Evolutionary conservation across 2,329 filamentous ascomycete genomes (phyloP).

Genomic region (Aspergillus sp.): DNA sequence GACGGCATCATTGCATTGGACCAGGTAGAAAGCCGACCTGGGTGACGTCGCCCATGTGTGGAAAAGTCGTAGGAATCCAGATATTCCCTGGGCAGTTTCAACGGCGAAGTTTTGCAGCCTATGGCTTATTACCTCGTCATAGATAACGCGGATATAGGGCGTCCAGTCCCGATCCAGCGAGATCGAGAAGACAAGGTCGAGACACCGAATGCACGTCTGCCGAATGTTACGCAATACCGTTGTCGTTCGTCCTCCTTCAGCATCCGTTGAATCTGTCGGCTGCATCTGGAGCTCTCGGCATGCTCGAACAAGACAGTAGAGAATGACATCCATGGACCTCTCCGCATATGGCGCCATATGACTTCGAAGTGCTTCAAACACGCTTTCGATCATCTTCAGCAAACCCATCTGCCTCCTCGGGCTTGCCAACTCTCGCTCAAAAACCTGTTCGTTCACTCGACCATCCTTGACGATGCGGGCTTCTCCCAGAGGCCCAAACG

Average conservation of each 20-base stretch:
- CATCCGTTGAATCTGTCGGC: conserved; percentile 16
- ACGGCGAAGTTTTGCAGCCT: conserved; percentile 67
- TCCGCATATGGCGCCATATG: conserved; percentile 60
- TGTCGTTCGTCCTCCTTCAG: conserved; percentile 21
- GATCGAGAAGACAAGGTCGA: conserved; percentile 68
- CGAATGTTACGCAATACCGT: conserved; percentile 41
- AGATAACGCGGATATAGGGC: conserved; percentile 59
- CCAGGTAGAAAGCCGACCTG: conserved; percentile 60
- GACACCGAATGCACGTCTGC: conserved; percentile 63
- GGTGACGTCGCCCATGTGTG: conserved; percentile 67
- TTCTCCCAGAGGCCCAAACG: conserved; percentile 59
- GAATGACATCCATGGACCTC: conserved; percentile 62
- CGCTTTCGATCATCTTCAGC: conserved; percentile 79
- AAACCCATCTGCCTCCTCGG: conserved; percentile 80
- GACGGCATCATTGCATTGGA: conserved; percentile 50
- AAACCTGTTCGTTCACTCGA: conserved; percentile 42
- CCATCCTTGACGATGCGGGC: conserved; percentile 49
- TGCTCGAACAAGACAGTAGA: conserved; percentile 70
- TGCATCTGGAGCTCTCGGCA: conserved; percentile 43
- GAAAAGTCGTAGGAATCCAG: conserved; percentile 70
- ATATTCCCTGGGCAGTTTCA: conserved; percentile 85
- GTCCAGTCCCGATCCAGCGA: conserved; percentile 63
- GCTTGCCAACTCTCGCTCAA: conserved; percentile 52
- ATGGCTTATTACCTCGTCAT: conserved; percentile 66
- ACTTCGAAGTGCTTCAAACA: conserved; percentile 74